Conservation (phyloP, 768 basidiomycete species). For the Collybiopsis luxurians region DNA sequence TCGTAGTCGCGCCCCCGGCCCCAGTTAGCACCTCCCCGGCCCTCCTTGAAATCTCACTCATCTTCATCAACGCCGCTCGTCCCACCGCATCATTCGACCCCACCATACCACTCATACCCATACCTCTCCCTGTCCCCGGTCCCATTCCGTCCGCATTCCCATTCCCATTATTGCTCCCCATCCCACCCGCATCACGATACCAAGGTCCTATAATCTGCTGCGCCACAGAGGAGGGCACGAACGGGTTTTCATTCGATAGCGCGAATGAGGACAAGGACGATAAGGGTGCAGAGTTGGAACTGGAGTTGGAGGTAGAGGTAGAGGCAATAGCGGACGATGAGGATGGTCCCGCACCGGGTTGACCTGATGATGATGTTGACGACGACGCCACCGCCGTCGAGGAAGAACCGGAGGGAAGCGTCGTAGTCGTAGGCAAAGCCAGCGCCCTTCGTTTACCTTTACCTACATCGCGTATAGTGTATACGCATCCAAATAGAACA, state of each 20-base stretch:
- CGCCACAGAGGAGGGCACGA: constrained; percentile 2
- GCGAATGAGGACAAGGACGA: not conserved
- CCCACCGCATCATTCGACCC: constrained; percentile 2
- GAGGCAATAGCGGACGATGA: not conserved
- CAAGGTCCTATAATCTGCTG: constrained; percentile 1
- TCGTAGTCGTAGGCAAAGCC: no score
- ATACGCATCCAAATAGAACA: no score
- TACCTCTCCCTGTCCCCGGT: not conserved
- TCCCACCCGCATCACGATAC: no score
- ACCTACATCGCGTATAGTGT: not conserved
- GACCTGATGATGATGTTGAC: no score
- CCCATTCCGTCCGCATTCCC: not conserved
- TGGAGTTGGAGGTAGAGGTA: not conserved
- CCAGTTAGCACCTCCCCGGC: not conserved
- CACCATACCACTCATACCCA: not conserved
- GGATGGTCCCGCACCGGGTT: not conserved
- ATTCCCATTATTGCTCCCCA: not conserved
- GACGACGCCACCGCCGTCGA: not conserved
- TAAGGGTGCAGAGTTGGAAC: not conserved
- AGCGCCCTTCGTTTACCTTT: constrained; percentile 8
- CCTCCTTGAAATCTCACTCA: constrained; percentile 7
- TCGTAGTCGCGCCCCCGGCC: not conserved
- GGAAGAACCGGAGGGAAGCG: not conserved
- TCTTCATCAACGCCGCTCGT: constrained; percentile 9
- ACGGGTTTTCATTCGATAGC: constrained; percentile 5